phyloP scores from a whole-genome alignment of 441 rosid species.

The Croton setiger region DNA sequence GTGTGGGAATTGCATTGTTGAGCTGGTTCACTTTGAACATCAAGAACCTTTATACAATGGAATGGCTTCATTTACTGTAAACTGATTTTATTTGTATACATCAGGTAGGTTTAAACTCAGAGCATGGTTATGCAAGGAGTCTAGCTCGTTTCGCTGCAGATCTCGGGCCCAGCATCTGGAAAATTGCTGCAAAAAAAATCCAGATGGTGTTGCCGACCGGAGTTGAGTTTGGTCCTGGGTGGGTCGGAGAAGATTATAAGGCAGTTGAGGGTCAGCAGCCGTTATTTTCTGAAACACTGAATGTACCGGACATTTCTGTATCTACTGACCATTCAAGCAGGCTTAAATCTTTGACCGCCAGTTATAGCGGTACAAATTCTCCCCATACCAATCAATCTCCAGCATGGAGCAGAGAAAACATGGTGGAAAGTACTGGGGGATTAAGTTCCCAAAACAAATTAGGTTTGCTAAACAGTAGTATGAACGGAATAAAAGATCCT shows the following conservation, averaged over 20 bases:
- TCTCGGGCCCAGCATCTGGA: constrained; percentile 70
- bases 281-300: constrained; percentile 27
- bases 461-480: constrained; percentile 13
- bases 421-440: constrained; percentile 28
- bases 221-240: constrained; percentile 63
- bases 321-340: constrained; percentile 33
- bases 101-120: constrained; percentile 72
- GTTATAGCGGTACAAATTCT: constrained; percentile 28
- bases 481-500: constrained; percentile 22
- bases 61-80: constrained; percentile 10
- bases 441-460: constrained; percentile 33
- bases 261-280: constrained; percentile 28
- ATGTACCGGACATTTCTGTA: constrained; percentile 20
- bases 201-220: constrained; percentile 49
- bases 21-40: neutral
- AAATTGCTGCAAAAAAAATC: constrained; percentile 50
- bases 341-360: constrained; percentile 31
- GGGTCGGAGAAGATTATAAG: constrained; percentile 56
- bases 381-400: constrained; percentile 27
- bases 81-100: constrained; percentile 14
- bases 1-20: neutral
- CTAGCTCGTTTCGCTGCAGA: constrained; percentile 72
- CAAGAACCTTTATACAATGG: neutral
- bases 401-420: constrained; percentile 29
- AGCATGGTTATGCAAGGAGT: constrained; percentile 71